A percentile compares a stretch with the other conserved stretches of the same genome.
phyloP scores from a whole-genome alignment of 148 eudicot species.

The Diospyros lotus region DNA sequence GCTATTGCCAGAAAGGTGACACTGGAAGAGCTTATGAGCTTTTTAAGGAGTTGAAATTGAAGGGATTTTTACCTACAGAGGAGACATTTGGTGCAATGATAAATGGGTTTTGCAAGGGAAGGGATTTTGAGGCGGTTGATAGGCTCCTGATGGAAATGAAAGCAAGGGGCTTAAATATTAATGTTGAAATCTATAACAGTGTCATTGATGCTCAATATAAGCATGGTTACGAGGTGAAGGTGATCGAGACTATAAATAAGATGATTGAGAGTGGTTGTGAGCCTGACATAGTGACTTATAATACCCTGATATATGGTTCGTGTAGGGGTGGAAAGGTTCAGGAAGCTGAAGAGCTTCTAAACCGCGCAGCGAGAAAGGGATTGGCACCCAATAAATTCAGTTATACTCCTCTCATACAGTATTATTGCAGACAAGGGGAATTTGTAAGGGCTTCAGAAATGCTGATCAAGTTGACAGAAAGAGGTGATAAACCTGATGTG shows the following conservation, averaged over 20 bases:
- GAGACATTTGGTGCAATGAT: constrained; percentile 83
- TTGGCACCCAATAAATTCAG: constrained; percentile 55
- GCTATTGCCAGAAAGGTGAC: constrained; percentile 73
- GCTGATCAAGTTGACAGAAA: constrained; percentile 59
- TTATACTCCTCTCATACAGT: constrained; percentile 70
- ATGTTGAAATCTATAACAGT: constrained; percentile 58
- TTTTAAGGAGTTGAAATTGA: constrained; percentile 56
- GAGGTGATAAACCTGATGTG: constrained; percentile 63
- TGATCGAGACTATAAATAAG: constrained; percentile 38
- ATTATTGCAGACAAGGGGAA: constrained; percentile 54
- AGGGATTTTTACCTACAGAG: constrained; percentile 60
- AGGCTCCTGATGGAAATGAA: constrained; percentile 68
- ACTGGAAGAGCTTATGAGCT: constrained; percentile 37
- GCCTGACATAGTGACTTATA: constrained; percentile 74
- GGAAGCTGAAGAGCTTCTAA: constrained; percentile 59
- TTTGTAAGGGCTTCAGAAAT: constrained; percentile 57
- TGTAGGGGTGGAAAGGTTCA: constrained; percentile 54
- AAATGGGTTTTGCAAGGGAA: constrained; percentile 56
- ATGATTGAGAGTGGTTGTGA: constrained; percentile 51
- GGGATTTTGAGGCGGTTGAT: constrained; percentile 55
- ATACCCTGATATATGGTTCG: constrained; percentile 52
- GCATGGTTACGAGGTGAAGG: constrained; percentile 48
- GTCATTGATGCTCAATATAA: constrained; percentile 55
- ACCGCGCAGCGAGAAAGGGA: constrained; percentile 41
- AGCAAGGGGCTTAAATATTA: constrained; percentile 51